Evolutionary conservation across 2,329 filamentous ascomycete species (phyloP).

Genomic region (Capronia epimyces): DNA sequence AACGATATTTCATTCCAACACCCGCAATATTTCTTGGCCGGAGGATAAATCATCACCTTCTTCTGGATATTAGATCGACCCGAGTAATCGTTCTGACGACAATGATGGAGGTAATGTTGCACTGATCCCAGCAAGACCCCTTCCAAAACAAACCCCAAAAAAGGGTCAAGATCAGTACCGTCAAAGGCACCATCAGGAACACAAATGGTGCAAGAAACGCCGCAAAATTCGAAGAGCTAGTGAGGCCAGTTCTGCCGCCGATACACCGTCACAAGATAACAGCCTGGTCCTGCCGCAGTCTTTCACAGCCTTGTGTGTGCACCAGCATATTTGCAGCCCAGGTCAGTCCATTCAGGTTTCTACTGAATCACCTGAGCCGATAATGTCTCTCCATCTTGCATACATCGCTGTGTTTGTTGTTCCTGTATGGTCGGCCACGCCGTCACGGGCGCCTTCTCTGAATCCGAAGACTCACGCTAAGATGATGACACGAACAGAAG

Average conservation of each 20-base stretch:
- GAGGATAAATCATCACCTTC: constrained; percentile 16
- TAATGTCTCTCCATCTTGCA: constrained; percentile 37
- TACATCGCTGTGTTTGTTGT: constrained; percentile 39
- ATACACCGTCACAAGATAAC: constrained; percentile 31
- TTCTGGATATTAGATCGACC: constrained; percentile 11
- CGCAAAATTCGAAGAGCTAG: constrained; percentile 34
- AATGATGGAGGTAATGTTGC: constrained; percentile 19
- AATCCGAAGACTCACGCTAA: constrained; percentile 8
- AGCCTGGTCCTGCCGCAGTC: too few species aligned
- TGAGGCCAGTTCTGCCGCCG: constrained; percentile 33
- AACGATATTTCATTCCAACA: constrained; percentile 11
- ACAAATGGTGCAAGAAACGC: constrained; percentile 35
- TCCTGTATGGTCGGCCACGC: constrained; percentile 31
- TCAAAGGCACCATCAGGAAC: constrained; percentile 36
- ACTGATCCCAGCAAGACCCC: constrained; percentile 11
- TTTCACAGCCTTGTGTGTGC: constrained; percentile 36
- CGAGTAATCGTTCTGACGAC: constrained; percentile 15
- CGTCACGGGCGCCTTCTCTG: background rate
- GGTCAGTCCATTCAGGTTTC: constrained; percentile 43
- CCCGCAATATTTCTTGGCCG: constrained; percentile 18
- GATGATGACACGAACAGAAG: too few species aligned
- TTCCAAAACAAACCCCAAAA: too few species aligned
- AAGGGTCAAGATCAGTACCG: constrained; percentile 35
- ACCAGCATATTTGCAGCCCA: constrained; percentile 42
- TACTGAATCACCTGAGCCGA: constrained; percentile 28